Conservation (phyloP, 805 yeast species). For the Ogataea naganishii region DNA sequence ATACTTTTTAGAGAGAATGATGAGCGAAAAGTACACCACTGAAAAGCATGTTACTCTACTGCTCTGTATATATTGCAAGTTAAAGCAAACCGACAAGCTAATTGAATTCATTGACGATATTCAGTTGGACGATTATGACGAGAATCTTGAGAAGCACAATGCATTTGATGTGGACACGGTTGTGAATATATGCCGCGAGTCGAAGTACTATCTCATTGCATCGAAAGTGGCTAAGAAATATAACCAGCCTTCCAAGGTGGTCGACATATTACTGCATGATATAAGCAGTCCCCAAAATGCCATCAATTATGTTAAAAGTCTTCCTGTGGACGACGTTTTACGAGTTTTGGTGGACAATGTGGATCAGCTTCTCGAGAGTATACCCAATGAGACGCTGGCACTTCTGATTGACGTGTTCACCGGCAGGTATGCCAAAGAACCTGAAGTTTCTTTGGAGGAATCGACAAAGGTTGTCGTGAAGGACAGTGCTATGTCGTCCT, state of each 20-base stretch:
- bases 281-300: conserved; percentile 52
- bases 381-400: conserved; percentile 78
- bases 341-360: conserved; percentile 50
- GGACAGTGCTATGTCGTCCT: conserved; percentile 1
- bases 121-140: conserved; percentile 23
- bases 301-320: conserved; percentile 54
- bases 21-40: conserved; percentile 47
- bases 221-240: conserved; percentile 60
- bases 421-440: conserved; percentile 67
- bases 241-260: conserved; percentile 67
- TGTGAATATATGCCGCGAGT: conserved; percentile 62
- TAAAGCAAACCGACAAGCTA: conserved; percentile 53
- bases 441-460: conserved; percentile 21
- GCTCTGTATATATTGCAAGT: conserved; percentile 70
- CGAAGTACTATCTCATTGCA: conserved; percentile 59
- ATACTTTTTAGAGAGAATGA: conserved; percentile 52
- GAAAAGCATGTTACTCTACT: conserved; percentile 77
- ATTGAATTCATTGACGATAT: conserved; percentile 42
- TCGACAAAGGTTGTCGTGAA: neutral
- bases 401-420: conserved; percentile 82
- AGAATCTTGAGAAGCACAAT: conserved; percentile 24
- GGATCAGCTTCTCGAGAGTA: conserved; percentile 49
- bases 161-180: conserved; percentile 63
- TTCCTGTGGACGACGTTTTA: conserved; percentile 69
- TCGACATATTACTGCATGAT: conserved; percentile 64